Evolutionary conservation across 306 rosid genomes (phyloP).

Genomic region (Cucumis hystrix): DNA sequence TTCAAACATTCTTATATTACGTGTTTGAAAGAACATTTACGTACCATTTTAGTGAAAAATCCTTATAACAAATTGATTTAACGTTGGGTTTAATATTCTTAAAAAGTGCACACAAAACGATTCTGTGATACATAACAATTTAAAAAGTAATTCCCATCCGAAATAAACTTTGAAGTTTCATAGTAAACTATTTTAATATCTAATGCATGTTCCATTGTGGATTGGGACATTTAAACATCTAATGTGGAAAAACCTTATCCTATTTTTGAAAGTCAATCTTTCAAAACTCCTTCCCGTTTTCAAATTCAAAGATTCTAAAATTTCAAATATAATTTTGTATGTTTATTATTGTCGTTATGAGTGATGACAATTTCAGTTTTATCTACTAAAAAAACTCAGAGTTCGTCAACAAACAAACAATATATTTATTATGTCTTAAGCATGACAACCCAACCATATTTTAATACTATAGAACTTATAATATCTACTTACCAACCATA

Average conservation of each 20-base stretch:
- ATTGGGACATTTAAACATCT: neutral
- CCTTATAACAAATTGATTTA: too few relatives aligned
- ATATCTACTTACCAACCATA: neutral
- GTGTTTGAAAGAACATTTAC: too few relatives aligned
- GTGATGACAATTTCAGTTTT: neutral
- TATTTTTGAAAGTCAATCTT: neutral
- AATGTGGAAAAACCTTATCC: neutral
- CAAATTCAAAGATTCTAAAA: neutral
- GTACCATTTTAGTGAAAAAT: neutral
- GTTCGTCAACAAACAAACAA: neutral
- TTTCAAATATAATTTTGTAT: neutral
- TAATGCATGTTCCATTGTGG: neutral
- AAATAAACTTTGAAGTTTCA: neutral
- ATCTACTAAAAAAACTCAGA: neutral
- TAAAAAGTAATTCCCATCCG: neutral
- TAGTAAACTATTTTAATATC: neutral
- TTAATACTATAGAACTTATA: neutral
- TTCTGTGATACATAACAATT: neutral
- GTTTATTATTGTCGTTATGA: neutral
- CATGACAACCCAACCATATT: neutral
- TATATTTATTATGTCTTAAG: neutral
- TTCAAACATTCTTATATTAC: too few relatives aligned
- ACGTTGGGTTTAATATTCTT: too few relatives aligned
- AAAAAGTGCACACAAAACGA: too few relatives aligned
- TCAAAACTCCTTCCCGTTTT: neutral